Base-by-base conservation (phyloP, 768 basidiomycete genomes). In the Lactarius vividus region DNA sequence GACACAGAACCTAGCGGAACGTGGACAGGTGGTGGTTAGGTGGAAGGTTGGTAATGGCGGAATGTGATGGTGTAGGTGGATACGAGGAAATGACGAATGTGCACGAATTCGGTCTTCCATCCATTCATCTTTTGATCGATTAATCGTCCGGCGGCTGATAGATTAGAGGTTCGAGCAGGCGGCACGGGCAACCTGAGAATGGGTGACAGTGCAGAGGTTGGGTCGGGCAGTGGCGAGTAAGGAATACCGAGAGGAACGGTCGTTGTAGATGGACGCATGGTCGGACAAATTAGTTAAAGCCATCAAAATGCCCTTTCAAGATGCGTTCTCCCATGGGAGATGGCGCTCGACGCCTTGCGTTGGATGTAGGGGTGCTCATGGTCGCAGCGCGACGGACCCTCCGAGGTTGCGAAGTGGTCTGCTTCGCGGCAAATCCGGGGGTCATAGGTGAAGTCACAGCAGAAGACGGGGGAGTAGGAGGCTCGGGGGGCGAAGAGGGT, bases 321-420 rank as follows among this genome's bases (percentile, higher is more conserved):
- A 94, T 93, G 65, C 92, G 82, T 77, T 94, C 92, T 69, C 92
- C 93, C 92, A 93, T 94, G 7, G 92, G 92, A 44, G 90, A 92
- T 23, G 91, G 92, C 3, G 89, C 90, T 26, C 78, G 75, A 8
- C 73, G 80, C 62, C 84, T 86, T 11, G 82, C 82, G 58, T 82
- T 82, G 15, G 57, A 40, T 16, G 81, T 78, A 57, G 75, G 73
- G 52, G 81, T 82, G 10, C 74, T 66, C 61, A 88, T 73, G 23
- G 88, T 88, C 4, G 87, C 84, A n/a, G 88, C 83, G 23, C 89
- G 86, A 75, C 77, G 60, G 74, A 77, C 69, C 70, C 77, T 64
- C 71, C 58, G 69, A 77, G 75, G 18, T 76, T 31, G 33, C 52
- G 23, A 28, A 33, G 40, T 31, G 62, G 33, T 0, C 62, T 58